Evolutionary conservation across 371 early-diverging fungal genomes (phyloP), one percentile per base, ranked within the genome.

Genomic region (Lichtheimia ramosa): DNA sequence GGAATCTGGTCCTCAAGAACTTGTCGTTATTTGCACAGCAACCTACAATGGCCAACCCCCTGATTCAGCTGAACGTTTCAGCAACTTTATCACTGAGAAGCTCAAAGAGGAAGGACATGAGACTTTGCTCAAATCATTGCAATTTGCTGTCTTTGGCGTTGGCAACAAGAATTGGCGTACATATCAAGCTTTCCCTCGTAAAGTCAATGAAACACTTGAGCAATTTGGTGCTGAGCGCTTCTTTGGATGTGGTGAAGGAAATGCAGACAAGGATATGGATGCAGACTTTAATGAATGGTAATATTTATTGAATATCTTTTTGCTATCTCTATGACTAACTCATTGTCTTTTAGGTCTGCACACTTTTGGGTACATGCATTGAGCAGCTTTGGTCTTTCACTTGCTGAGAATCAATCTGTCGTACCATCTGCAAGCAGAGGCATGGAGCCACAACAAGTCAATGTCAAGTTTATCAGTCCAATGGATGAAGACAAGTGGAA

Each of bases 111-210:
- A 25, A 10, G 62, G 58, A 13, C 52, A 69, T 20, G 68, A 66
- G 54, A 62, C 57, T 12, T 7, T 70, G 0, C 51, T 76, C 3
- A 59, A 68, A 4, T 77, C 81, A 18, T 48, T 82, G 4, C 56
- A 64, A 12, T 85, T 65, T 55, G 63, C 79, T 41, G 83, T 85
- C 13, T 84, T 83, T 70, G 86, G 86, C 56, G 61, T 79, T 2
- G 80, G 80, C 59, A 85, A 85, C 70, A 73, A 72, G 61, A 78
- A 85, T 59, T 85, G 85, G 85, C 65, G 83, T 24, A 85, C 85
- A 5, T 85, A 78, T 42, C 84, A 83, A 59, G 60, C 63, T 8
- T 85, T 85, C 69, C 85, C 85, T 24, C 59, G 54, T 49, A 74
- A 72, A 51, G 66, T 83, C 7, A 70, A 76, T 54, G 54, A 57